Base-by-base conservation (phyloP, 306 rosid genomes). In the Cucurbita argyrosperma region DNA sequence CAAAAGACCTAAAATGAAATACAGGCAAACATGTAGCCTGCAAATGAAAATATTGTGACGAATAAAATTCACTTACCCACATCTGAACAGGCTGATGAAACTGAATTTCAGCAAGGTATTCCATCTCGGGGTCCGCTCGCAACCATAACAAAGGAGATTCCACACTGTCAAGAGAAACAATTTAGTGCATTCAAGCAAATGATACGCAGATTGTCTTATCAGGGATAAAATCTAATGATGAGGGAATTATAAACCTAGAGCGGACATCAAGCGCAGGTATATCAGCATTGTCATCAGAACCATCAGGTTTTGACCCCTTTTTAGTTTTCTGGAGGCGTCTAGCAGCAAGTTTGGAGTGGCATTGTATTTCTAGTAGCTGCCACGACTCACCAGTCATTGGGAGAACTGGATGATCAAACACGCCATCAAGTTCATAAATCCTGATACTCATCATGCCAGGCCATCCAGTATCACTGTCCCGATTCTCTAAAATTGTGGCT, bases 361-460 rank as follows among this genome's bases (percentile, higher is more conserved):
- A 94, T 76, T 91, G 97, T 70, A 94, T 88, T 82, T 94, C 97
- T 82, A 94, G 82, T 47, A 94, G 85, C 78, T 94, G 97, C 90
- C 94, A 88, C 52, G 90, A 79, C 63, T 91, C 99, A 62, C 96
- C 99, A 68, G 96, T 90, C 92, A 94, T 86, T 39, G 99, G 95
- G 76, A 94, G 90, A 85, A 91, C 89, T 47, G 97, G 99, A 88
- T 94, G 99, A 81, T 94, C 99, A 87, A 86, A 94, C 78, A 87
- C 87, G 54, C 99, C 99, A 78, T 94, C 99, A 81, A 89, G 92
- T 82, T 94, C 99, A 87, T 88, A 87, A 73, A 85, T 92, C 78
- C 99, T 85, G 81, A 94, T 94, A 75, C 96, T 94, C 99, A 94
- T 94, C 92, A 94, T 91, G 79, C 99, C 97, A 75, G 99, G 99